These are phyloP conservation scores for Suhomyces emberorum DNA, from an alignment of 805 yeast species.

Conservation along the genomic window DNA sequence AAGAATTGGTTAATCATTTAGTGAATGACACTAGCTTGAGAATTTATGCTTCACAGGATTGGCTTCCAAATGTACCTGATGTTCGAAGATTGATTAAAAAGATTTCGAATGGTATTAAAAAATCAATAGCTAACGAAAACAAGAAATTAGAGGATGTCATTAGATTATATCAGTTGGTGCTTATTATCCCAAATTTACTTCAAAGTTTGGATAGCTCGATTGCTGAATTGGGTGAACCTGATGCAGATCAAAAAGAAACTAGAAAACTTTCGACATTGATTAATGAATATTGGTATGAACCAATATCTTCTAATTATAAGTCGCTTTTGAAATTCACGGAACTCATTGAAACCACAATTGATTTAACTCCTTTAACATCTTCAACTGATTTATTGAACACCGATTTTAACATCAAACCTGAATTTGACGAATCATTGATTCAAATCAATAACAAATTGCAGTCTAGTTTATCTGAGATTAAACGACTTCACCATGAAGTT, in stretches of 20 bases:
- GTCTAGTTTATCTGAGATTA: conserved; percentile 51
- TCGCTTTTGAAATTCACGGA: conserved; percentile 71
- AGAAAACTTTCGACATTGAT: conserved; percentile 42
- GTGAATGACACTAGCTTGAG: conserved; percentile 69
- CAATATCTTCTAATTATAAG: conserved; percentile 46
- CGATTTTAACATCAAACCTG: conserved; percentile 84
- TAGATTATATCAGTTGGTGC: conserved; percentile 76
- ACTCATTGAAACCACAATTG: conserved; percentile 89
- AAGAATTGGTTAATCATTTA: conserved; percentile 67
- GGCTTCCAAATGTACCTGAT: conserved; percentile 77
- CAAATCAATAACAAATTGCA: conserved; percentile 59
- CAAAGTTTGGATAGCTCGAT: conserved; percentile 46
- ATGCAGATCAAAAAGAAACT: conserved; percentile 32
- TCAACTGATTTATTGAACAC: conserved; percentile 28
- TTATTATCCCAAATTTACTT: conserved; percentile 66
- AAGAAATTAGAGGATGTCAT: conserved; percentile 86
- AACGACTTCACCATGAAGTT: conserved; percentile 56
- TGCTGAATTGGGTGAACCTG: conserved; percentile 28
- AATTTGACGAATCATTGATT: conserved; percentile 76
- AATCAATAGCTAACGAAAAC: conserved; percentile 31
- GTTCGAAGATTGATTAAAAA: conserved; percentile 71
- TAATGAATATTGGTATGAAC: conserved; percentile 52
- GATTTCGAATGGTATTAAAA: conserved; percentile 37
- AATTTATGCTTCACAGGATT: conserved; percentile 60
- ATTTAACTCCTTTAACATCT: conserved; percentile 73